phyloP scores from a whole-genome alignment of 305 asterid species.

The Andrographis paniculata region DNA sequence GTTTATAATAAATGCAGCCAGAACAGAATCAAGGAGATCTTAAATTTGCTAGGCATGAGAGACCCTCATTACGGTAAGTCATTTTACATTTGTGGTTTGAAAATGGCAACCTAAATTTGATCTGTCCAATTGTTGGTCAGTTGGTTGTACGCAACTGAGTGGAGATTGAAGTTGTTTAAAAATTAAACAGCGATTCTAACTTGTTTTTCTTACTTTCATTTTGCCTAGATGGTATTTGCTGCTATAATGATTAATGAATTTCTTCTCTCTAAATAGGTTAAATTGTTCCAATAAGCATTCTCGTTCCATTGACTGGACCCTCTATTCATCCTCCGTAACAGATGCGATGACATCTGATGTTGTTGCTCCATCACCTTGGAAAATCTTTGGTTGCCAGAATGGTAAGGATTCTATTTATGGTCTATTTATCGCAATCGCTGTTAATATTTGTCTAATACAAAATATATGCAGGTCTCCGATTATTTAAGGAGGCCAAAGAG shows the following conservation, averaged over 20 bases:
- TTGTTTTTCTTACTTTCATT: constrained; percentile 6
- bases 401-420: constrained; percentile 39
- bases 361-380: constrained; percentile 96
- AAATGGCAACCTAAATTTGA: constrained; percentile 6
- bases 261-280: constrained; percentile 38
- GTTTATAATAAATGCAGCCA: constrained; percentile 43
- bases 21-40: constrained; percentile 45
- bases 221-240: neutral
- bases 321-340: constrained; percentile 52
- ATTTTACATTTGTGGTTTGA: constrained; percentile 12
- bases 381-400: constrained; percentile 86
- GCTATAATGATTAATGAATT: constrained; percentile 9
- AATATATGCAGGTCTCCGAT: constrained; percentile 61
- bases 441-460: constrained; percentile 23
- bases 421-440: constrained; percentile 21
- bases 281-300: constrained; percentile 50
- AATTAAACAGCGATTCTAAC: constrained; percentile 8
- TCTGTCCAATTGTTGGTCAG: constrained; percentile 12
- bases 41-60: constrained; percentile 36
- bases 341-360: constrained; percentile 88
- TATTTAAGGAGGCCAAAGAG: constrained; percentile 94
- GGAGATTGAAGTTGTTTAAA: constrained; percentile 14
- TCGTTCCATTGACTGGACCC: constrained; percentile 73
- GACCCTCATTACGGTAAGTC: constrained; percentile 54
- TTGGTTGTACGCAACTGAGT: constrained; percentile 15